Conservation (phyloP, 352 stramenopile species). For the Pythium periplocum region DNA sequence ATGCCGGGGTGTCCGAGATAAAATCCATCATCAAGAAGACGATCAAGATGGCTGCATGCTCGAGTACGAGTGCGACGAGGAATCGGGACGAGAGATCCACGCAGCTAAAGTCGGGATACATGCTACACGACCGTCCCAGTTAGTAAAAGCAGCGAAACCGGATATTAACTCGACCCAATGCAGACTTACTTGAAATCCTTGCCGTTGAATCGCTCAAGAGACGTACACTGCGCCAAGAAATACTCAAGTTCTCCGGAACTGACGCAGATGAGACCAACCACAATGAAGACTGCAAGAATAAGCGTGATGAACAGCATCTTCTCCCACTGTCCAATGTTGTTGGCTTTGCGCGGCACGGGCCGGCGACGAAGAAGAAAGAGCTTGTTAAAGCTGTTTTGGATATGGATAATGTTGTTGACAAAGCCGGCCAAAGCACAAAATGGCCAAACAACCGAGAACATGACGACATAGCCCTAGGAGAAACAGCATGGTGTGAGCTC, state of each 20-base stretch:
- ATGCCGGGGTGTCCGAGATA: conserved; percentile 70
- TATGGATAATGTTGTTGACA: conserved; percentile 79
- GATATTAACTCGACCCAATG: neutral
- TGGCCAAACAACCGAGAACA: conserved; percentile 86
- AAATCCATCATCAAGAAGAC: conserved; percentile 79
- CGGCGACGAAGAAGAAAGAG: conserved; percentile 63
- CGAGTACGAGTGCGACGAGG: conserved; percentile 68
- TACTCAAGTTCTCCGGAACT: conserved; percentile 82
- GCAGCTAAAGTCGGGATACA: conserved; percentile 80
- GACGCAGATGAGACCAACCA: conserved; percentile 81
- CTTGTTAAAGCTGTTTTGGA: conserved; percentile 83
- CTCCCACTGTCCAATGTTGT: conserved; percentile 85
- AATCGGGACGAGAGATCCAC: conserved; percentile 73
- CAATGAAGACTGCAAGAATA: conserved; percentile 75
- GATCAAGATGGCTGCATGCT: conserved; percentile 67
- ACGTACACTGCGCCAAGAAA: conserved; percentile 67
- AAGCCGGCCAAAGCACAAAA: conserved; percentile 77
- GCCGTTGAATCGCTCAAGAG: conserved; percentile 70
- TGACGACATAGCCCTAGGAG: conserved; percentile 76
- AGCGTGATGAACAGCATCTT: conserved; percentile 85
- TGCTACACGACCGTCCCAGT: conserved; percentile 25
- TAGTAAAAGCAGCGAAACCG: neutral
- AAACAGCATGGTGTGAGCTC: neutral
- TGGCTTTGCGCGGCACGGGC: conserved; percentile 71
- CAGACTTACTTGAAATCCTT: conserved; percentile 72